phyloP scores from a whole-genome alignment of 768 basidiomycete species.

The Agaricus subrufescens region DNA sequence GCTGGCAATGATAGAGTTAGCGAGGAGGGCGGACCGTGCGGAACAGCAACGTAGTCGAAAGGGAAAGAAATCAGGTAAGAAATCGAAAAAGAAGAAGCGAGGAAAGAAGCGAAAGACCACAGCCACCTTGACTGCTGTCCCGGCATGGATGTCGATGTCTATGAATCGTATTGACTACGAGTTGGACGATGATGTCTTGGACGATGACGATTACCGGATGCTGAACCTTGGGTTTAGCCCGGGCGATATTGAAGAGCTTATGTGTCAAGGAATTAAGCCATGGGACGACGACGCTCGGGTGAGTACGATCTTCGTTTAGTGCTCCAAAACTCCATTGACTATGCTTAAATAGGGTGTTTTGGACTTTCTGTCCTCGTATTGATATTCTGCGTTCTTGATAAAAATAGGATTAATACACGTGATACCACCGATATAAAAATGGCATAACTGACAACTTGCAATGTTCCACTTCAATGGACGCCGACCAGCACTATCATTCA shows the following conservation, averaged over 20 bases:
- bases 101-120: background rate
- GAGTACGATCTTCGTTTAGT: background rate
- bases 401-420: too few species aligned
- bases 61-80: background rate
- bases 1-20: conserved; percentile 19
- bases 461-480: background rate
- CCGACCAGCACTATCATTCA: background rate
- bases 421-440: too few species aligned
- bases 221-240: background rate
- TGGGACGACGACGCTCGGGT: conserved; percentile 8
- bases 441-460: too few species aligned
- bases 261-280: conserved; percentile 5
- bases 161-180: background rate
- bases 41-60: background rate
- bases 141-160: background rate
- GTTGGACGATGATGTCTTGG: background rate
- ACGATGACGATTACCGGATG: background rate
- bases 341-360: too few species aligned
- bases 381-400: too few species aligned
- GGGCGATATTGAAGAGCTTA: background rate
- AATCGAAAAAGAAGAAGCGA: background rate
- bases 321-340: too few species aligned
- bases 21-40: conserved; percentile 11
- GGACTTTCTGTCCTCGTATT: too few species aligned
- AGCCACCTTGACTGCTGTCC: background rate